Conservation (phyloP, 2,329 filamentous ascomycete species). For the Microdochium bolleyi region DNA sequence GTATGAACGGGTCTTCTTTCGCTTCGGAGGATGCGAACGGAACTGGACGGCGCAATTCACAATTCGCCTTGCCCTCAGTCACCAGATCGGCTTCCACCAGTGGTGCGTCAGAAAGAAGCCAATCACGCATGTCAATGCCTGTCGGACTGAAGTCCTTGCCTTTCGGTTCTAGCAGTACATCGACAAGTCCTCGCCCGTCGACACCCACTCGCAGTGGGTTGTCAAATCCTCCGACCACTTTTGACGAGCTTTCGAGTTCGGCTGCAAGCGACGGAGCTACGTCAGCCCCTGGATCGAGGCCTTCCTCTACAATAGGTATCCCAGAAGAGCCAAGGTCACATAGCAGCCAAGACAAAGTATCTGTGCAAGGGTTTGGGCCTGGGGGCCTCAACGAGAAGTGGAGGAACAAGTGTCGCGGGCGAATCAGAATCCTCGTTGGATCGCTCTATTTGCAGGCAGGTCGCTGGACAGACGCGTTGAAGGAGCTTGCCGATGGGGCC, state of each 20-base stretch:
- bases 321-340: slow-evolving; percentile 39
- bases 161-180: slow-evolving; percentile 35
- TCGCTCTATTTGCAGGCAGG: slow-evolving; percentile 84
- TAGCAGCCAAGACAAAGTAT: slow-evolving; percentile 44
- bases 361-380: slow-evolving; percentile 63
- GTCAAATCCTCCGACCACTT: slow-evolving; percentile 38
- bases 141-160: slow-evolving; percentile 40
- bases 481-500: slow-evolving; percentile 74
- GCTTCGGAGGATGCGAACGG: slow-evolving; percentile 30
- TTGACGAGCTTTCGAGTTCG: slow-evolving; percentile 33
- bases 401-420: slow-evolving; percentile 72
- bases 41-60: slow-evolving; percentile 44
- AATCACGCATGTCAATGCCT: slow-evolving; percentile 76
- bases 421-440: slow-evolving; percentile 72
- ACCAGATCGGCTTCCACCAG: slow-evolving; percentile 47
- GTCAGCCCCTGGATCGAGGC: neutral
- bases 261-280: neutral
- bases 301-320: neutral
- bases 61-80: slow-evolving; percentile 36
- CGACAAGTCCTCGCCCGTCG: slow-evolving; percentile 36
- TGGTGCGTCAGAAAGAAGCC: slow-evolving; percentile 47
- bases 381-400: slow-evolving; percentile 68
- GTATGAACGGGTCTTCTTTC: slow-evolving; percentile 33
- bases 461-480: slow-evolving; percentile 81
- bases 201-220: slow-evolving; percentile 41